phyloP scores from a whole-genome alignment of 495 filamentous ascomycete genomes.

The Penicillium flavigenum region DNA sequence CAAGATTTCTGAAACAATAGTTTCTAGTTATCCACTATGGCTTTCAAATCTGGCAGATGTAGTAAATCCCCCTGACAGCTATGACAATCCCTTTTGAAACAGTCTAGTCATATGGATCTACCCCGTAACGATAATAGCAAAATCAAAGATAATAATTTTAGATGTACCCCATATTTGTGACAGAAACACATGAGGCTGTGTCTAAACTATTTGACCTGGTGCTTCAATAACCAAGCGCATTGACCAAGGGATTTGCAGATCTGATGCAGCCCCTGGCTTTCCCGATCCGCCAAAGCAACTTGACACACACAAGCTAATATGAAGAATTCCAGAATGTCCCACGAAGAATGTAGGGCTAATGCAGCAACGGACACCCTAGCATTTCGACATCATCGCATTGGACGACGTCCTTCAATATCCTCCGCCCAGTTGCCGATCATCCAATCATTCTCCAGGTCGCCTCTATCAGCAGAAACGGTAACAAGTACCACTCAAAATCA shows the following conservation, averaged over 20 bases:
- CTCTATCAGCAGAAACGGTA: neutral
- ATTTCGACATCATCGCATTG: neutral
- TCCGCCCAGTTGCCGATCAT: neutral
- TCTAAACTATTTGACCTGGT: constrained; percentile 6
- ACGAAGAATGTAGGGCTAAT: neutral
- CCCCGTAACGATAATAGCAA: neutral
- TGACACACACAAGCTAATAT: neutral
- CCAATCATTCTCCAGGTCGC: neutral
- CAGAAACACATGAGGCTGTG: constrained; percentile 7
- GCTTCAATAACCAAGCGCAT: constrained; percentile 8
- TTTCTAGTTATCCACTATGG: neutral
- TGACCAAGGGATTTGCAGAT: constrained; percentile 13
- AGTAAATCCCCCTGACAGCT: neutral
- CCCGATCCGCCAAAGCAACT: neutral
- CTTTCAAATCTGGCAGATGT: neutral
- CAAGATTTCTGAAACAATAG: constrained; percentile 3
- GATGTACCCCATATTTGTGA: neutral
- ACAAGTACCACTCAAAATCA: neutral
- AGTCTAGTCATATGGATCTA: neutral
- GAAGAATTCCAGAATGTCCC: neutral
- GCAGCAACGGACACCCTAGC: neutral
- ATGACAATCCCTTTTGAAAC: neutral
- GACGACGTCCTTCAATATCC: neutral
- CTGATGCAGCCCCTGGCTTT: constrained; percentile 7
- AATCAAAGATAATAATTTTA: neutral